These are phyloP conservation scores for Vaccinium vitisidaea DNA, from an alignment of 148 eudicot genomes.

Conservation along the genomic window DNA sequence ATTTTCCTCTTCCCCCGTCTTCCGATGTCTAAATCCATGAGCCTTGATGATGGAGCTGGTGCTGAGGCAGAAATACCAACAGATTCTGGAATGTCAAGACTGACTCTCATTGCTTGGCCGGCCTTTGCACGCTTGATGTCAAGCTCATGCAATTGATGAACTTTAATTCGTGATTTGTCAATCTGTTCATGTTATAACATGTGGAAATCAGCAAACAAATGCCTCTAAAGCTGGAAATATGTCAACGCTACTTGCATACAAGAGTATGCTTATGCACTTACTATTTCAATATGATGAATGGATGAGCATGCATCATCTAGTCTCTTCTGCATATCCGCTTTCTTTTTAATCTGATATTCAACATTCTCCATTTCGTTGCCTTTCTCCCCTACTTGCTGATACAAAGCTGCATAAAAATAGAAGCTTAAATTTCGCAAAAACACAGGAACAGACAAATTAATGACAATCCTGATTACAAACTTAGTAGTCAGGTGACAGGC, in stretches of 20 bases:
- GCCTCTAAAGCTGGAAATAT: not conserved
- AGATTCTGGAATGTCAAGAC: constrained; percentile 94
- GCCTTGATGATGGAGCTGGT: constrained; percentile 62
- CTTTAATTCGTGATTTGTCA: constrained; percentile 47
- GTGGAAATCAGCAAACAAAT: not conserved
- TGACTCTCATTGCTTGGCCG: constrained; percentile 47
- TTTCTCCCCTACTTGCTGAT: constrained; percentile 74
- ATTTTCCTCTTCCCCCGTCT: constrained; percentile 70
- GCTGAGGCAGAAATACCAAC: constrained; percentile 55
- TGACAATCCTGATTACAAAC: not conserved
- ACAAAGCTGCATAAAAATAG: constrained; percentile 54
- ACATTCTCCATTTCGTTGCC: constrained; percentile 67
- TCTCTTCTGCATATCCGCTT: constrained; percentile 67
- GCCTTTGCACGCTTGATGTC: constrained; percentile 53
- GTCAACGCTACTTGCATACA: not conserved
- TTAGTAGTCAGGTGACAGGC: not conserved
- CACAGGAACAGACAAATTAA: not conserved
- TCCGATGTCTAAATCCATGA: constrained; percentile 64
- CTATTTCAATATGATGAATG: constrained; percentile 71
- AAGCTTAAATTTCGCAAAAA: not conserved
- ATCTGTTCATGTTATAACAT: constrained; percentile 40
- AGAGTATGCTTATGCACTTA: constrained; percentile 32
- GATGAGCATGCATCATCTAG: constrained; percentile 70
- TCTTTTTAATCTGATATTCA: constrained; percentile 68
- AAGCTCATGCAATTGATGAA: constrained; percentile 46